Evolutionary conservation across 371 early-diverging fungal genomes (phyloP).

Genomic region (Mucor lusitanicus): DNA sequence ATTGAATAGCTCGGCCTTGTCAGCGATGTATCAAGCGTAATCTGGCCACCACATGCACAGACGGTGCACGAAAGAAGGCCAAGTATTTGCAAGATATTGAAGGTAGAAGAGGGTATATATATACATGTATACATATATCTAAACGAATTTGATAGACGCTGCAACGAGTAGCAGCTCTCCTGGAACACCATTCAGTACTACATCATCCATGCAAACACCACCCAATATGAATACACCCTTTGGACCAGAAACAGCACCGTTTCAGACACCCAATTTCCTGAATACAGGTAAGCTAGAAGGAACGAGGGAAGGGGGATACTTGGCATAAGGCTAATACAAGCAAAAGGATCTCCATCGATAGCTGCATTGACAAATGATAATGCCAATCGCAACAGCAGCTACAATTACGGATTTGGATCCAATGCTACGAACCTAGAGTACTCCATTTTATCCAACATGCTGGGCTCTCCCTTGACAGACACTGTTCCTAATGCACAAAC

Average conservation of each 20-base stretch:
- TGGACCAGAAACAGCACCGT: slow-evolving; percentile 3
- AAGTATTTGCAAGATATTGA: slow-evolving; percentile 75
- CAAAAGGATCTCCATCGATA: neutral
- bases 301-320: neutral
- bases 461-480: slow-evolving; percentile 42
- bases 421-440: slow-evolving; percentile 88
- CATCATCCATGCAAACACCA: slow-evolving; percentile 17
- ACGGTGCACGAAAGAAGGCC: slow-evolving; percentile 81
- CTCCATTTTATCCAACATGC: slow-evolving; percentile 83
- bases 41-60: slow-evolving; percentile 68
- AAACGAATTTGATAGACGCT: slow-evolving; percentile 3
- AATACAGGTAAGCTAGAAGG: slow-evolving; percentile 11
- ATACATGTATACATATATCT: neutral
- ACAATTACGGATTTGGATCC: slow-evolving; percentile 76
- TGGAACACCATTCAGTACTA: slow-evolving; percentile 17
- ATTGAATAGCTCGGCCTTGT: slow-evolving; percentile 82
- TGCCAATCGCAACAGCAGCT: neutral
- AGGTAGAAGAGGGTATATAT: slow-evolving; percentile 8
- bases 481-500: neutral
- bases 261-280: slow-evolving; percentile 18
- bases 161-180: neutral
- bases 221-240: slow-evolving; percentile 13
- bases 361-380: neutral
- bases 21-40: slow-evolving; percentile 79
- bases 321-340: neutral